These are phyloP conservation scores for Zasmidium angulare DNA, from an alignment of 2,329 filamentous ascomycete genomes.

Conservation along the genomic window DNA sequence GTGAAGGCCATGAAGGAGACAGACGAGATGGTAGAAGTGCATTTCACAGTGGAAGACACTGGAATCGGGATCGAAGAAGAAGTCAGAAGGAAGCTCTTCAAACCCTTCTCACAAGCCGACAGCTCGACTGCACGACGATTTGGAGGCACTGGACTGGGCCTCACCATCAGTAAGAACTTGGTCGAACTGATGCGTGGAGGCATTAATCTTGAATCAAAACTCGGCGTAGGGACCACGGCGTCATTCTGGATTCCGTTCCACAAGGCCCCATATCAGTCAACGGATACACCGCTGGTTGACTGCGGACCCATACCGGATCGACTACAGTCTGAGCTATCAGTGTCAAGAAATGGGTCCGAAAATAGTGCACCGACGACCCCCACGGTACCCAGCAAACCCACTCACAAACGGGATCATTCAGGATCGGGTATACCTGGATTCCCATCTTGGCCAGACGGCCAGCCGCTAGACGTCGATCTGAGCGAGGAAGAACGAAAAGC, in stretches of 20 bases:
- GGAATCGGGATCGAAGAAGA: slow-evolving; percentile 81
- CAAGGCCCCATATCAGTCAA: slow-evolving; percentile 59
- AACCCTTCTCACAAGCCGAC: slow-evolving; percentile 80
- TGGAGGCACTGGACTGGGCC: slow-evolving; percentile 72
- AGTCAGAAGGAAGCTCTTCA: slow-evolving; percentile 70
- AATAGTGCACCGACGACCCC: slow-evolving; percentile 42
- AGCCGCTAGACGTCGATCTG: slow-evolving; percentile 51
- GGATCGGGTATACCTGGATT: slow-evolving; percentile 15
- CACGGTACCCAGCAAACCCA: slow-evolving; percentile 19
- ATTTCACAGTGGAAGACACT: slow-evolving; percentile 73
- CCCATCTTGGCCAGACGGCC: slow-evolving; percentile 38
- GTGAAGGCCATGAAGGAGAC: slow-evolving; percentile 65
- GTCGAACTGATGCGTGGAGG: slow-evolving; percentile 75
- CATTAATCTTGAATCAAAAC: slow-evolving; percentile 68
- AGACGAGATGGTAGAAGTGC: slow-evolving; percentile 63
- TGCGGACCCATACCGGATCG: slow-evolving; percentile 67
- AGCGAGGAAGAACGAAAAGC: slow-evolving; percentile 59
- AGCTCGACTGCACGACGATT: slow-evolving; percentile 76
- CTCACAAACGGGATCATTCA: slow-evolving; percentile 20
- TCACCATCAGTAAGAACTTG: slow-evolving; percentile 80
- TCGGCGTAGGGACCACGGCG: slow-evolving; percentile 70
- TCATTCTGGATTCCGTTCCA: slow-evolving; percentile 76
- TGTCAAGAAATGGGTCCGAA: slow-evolving; percentile 69
- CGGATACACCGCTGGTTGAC: slow-evolving; percentile 56
- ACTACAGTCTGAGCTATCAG: slow-evolving; percentile 55